Conservation (phyloP, 257 asterid genomes). For the Salvia hispanica region DNA sequence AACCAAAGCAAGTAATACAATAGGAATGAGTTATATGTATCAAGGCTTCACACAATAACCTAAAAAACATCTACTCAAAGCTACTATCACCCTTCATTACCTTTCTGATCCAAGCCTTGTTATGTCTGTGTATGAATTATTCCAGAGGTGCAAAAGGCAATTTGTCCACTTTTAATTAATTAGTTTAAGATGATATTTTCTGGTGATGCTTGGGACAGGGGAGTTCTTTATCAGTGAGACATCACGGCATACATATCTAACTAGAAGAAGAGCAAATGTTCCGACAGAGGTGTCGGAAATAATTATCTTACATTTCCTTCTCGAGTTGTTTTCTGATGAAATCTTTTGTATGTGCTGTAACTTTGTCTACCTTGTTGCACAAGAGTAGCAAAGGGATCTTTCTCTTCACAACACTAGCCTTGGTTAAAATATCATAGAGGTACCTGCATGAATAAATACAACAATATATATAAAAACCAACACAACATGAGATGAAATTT, state of each 20-base stretch:
- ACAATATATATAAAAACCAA: background rate
- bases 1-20: background rate
- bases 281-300: background rate
- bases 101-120: too few species aligned
- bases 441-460: conserved; percentile 47
- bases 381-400: conserved; percentile 71
- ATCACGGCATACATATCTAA: background rate
- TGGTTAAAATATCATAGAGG: conserved; percentile 79
- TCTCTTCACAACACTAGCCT: conserved; percentile 73
- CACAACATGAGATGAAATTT: conserved; percentile 1
- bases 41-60: background rate
- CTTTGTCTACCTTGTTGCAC: conserved; percentile 93
- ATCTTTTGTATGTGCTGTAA: conserved; percentile 84
- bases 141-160: background rate
- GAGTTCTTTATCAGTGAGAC: background rate
- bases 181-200: background rate
- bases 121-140: background rate
- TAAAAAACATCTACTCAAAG: too few species aligned
- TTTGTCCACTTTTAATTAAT: background rate
- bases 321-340: conserved; percentile 85
- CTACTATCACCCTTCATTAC: too few species aligned
- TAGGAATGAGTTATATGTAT: background rate
- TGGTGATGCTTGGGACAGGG: background rate
- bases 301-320: conserved; percentile 54
- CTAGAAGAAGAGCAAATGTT: background rate